Evolutionary conservation across 257 asterid genomes (phyloP).

Genomic region (Capsicum baccatum): DNA sequence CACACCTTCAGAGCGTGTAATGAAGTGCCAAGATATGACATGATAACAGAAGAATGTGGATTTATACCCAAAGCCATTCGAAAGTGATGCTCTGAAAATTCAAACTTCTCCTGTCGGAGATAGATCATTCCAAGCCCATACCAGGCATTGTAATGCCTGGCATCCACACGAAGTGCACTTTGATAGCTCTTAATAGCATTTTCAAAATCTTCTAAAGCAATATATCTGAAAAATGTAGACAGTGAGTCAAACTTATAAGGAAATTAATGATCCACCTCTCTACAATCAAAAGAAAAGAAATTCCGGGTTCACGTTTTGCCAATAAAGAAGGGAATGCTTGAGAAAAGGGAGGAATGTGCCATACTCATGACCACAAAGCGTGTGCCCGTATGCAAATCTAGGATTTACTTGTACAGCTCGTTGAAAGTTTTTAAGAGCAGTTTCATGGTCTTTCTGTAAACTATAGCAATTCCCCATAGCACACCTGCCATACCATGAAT

Average conservation of each 20-base stretch:
- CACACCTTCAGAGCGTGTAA: slow-evolving; percentile 84
- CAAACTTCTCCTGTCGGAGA: slow-evolving; percentile 91
- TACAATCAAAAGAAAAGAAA: neutral
- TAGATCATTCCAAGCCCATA: slow-evolving; percentile 97
- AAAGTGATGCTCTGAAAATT: slow-evolving; percentile 92
- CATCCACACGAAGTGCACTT: slow-evolving; percentile 79
- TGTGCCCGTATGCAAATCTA: slow-evolving; percentile 89
- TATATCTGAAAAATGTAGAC: slow-evolving; percentile 58
- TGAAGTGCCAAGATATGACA: slow-evolving; percentile 94
- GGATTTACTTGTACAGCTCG: slow-evolving; percentile 92
- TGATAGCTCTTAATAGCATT: slow-evolving; percentile 85
- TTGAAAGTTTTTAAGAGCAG: slow-evolving; percentile 91
- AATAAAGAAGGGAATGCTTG: neutral
- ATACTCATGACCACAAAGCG: slow-evolving; percentile 95
- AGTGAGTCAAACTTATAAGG: slow-evolving; percentile 27
- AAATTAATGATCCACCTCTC: slow-evolving; percentile 26
- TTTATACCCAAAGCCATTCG: slow-evolving; percentile 87
- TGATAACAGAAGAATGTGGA: slow-evolving; percentile 86
- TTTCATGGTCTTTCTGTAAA: slow-evolving; percentile 93
- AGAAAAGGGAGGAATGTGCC: slow-evolving; percentile 39
- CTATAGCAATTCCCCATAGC: slow-evolving; percentile 97
- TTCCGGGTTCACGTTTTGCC: neutral
- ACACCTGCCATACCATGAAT: slow-evolving; percentile 59
- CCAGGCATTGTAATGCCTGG: slow-evolving; percentile 98
- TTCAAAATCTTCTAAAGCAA: slow-evolving; percentile 92